Base-by-base conservation (phyloP, 2,329 filamentous ascomycete genomes). In the Leptographium radiaticola region DNA sequence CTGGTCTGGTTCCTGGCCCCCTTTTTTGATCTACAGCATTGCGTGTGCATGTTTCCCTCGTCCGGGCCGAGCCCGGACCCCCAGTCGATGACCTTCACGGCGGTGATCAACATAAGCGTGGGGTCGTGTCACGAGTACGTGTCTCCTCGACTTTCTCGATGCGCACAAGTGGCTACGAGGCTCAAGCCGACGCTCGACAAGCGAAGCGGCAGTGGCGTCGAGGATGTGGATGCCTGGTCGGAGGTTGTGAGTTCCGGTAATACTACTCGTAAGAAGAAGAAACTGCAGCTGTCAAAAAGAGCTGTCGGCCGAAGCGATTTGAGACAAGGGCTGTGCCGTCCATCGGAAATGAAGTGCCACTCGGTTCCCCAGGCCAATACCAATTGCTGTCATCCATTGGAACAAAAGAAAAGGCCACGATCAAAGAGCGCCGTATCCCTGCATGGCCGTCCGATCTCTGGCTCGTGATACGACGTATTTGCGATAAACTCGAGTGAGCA, bases 141-240 rank as follows among this genome's bases (percentile, higher is more conserved):
- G 80, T 59, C 50, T 68, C 1, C 83, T 83, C 63, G 83, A 81
- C 61, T 70, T 70, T 57, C 58, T 78, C 31, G 71, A 76, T 65
- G 79, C 78, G 8, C 68, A 72, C 53, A 81, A 80, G 62, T 81
- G 76, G 71, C 81, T 80, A 78, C 68, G 1, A 79, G 79, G 0
- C 79, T 79, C 4, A 79, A 77, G 66, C 73, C 74, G 47, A 83
- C 79, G 3, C 67, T 81, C 51, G 69, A 69, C 46, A 61, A 64
- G 6, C 48, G 31, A 18, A 48, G 25, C 25, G 53, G 31, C 9
- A 53, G 25, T n/a, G 44, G 34, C 20, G 42, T 11, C 1, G 48
- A 51, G 2, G 38, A 16, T 6, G 53, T 49, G 15, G 34, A 38
- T 30, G 25, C 33, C 15, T 38, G 25, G 31, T 38, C 43, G 10